Base-by-base conservation (phyloP, 176 grass and related monocot genomes). In the Oryza longistaminata region DNA sequence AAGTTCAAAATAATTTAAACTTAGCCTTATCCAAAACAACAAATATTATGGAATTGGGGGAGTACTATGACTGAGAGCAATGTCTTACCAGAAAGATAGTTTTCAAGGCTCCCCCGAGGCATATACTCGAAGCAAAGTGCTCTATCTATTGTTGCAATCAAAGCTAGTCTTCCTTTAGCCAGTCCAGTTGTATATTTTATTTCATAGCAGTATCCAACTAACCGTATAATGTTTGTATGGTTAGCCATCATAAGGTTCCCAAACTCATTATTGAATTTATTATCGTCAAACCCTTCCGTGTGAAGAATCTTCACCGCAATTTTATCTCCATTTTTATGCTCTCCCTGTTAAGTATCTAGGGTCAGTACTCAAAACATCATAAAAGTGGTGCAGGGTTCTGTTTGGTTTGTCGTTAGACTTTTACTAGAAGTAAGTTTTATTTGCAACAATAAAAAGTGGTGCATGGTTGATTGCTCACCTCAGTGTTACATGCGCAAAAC, bases 191-290 rank as follows among this genome's bases (percentile, higher is more conserved):
- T 29, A 52, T 45, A 6, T 3, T 5, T 45, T 53, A 13, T 1
- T 21, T 80, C 77, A 27, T 80, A 25, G 64, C 77, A 50, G 64
- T 80, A 80, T 24, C 77, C 77, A 68, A 68, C 48, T 11, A 80
- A 31, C 10, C 25, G 77, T 19, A 80, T 24, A 24, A 68, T 19
- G 16, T 80, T 80, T 3, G 24, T 42, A 68, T 80, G 77, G 6
- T 68, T 15, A 3, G 67, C 10, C 8, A 31, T 49, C 10, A 3
- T 29, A 33, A 67, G 62, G 25, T 29, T 74, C 13, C 0, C 43
- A 22, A 74, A 31, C 46, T 74, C 72, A 19, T 67, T 67, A 2
- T 22, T 11, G 21, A 79, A 79, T 14, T 35, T 10, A 0, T 11
- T 33, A 3, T 67, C 40, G 5, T 67, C 62, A 12, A 67, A 7